phyloP scores from a whole-genome alignment of 805 yeast species.

The Yarrowia sp. region DNA sequence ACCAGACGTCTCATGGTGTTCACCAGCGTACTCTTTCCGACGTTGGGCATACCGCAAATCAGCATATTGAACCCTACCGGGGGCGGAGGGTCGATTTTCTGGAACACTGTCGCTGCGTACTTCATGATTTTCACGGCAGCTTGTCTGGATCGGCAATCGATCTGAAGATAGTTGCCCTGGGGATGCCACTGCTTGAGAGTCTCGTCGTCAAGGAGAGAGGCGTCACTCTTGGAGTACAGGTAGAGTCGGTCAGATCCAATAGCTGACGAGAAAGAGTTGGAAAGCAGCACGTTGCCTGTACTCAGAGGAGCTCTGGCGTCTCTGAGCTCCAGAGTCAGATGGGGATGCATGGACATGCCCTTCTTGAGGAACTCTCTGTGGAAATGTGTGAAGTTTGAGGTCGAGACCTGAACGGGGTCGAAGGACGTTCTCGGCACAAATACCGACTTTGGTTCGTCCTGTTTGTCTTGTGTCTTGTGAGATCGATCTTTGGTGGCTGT shows the following conservation, averaged over 20 bases:
- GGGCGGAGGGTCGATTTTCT: constrained; percentile 60
- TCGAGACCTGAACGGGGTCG: not conserved
- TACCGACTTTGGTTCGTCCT: not conserved
- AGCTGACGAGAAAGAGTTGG: constrained; percentile 35
- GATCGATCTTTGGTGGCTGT: not conserved
- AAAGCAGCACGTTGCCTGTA: constrained; percentile 77
- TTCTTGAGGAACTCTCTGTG: constrained; percentile 24
- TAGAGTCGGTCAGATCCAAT: constrained; percentile 12
- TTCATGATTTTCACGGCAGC: constrained; percentile 55
- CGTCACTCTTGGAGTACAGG: constrained; percentile 18
- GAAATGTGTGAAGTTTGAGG: constrained; percentile 23
- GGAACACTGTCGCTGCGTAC: constrained; percentile 45
- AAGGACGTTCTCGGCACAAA: constrained; percentile 1
- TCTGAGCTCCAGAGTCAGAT: constrained; percentile 80
- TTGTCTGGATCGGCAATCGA: constrained; percentile 54
- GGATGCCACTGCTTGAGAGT: constrained; percentile 51
- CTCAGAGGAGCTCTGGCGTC: constrained; percentile 89
- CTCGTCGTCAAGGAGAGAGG: constrained; percentile 1
- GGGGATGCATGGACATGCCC: constrained; percentile 45
- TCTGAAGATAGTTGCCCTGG: constrained; percentile 48
- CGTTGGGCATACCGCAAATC: constrained; percentile 94
- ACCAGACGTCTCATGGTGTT: constrained; percentile 63
- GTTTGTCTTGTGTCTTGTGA: not conserved
- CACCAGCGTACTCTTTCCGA: constrained; percentile 89
- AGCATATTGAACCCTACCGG: constrained; percentile 78